Conservation (phyloP, 2,329 filamentous ascomycete genomes). For the Trichophaea hybrida region DNA sequence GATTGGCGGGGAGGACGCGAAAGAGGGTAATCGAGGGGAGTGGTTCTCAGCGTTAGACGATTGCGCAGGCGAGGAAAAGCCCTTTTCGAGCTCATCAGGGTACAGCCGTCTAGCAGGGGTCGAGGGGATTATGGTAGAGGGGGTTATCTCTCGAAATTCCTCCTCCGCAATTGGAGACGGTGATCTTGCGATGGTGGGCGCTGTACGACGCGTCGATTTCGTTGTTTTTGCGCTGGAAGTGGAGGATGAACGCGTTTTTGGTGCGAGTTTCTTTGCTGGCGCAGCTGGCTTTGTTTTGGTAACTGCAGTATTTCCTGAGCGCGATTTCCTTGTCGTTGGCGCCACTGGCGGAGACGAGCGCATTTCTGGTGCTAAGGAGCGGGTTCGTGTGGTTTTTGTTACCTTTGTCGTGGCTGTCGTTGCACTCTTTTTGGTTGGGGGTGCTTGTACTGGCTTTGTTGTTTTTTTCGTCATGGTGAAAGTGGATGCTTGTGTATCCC, state of each 20-base stretch:
- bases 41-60: slow-evolving; percentile 21
- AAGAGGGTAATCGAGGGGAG: not conserved
- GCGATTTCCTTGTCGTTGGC: no score
- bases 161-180: not conserved
- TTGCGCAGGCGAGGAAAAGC: not conserved
- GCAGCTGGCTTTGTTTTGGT: not conserved
- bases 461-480: not conserved
- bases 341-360: no score
- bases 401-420: not conserved
- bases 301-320: no score
- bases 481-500: not conserved
- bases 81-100: not conserved
- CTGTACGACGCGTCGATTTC: not conserved
- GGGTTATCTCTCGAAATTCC: not conserved
- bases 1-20: slow-evolving; percentile 7
- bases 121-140: not conserved
- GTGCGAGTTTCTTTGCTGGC: not conserved
- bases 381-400: not conserved
- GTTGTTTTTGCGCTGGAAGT: not conserved
- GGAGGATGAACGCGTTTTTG: not conserved
- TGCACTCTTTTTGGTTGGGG: not conserved
- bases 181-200: not conserved
- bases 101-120: not conserved
- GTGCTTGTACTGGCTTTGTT: not conserved
- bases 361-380: not conserved